Percentiles rank a stretch among this genome's conserved stretches.
These are phyloP conservation scores for Kalmanozyma brasiliensis DNA, from an alignment of 1,284 basidiomycete genomes.

Conservation along the genomic window DNA sequence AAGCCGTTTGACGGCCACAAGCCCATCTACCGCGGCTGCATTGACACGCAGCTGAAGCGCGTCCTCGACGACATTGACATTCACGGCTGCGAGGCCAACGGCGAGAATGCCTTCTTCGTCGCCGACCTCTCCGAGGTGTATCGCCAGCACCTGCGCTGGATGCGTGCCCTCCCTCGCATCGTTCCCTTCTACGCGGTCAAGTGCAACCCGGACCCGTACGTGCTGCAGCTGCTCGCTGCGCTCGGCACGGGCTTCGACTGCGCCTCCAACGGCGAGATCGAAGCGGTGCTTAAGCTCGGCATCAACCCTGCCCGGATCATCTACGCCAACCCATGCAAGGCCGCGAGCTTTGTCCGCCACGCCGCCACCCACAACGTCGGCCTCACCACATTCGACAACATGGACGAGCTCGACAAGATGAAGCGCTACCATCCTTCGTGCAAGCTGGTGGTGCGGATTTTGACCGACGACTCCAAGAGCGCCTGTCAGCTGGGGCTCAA, in stretches of 20 bases:
- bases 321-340: constrained; percentile 99
- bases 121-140: constrained; percentile 91
- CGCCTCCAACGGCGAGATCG: constrained; percentile 95
- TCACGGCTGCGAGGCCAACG: constrained; percentile 72
- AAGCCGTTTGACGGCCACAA: constrained; percentile 49
- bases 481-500: constrained; percentile 93
- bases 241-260: constrained; percentile 96
- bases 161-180: constrained; percentile 77
- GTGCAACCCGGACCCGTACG: constrained; percentile 96
- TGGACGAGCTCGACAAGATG: constrained; percentile 96
- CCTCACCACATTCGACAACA: constrained; percentile 98
- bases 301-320: constrained; percentile 77
- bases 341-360: constrained; percentile 87
- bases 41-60: constrained; percentile 54
- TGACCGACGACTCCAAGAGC: constrained; percentile 95
- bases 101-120: constrained; percentile 95
- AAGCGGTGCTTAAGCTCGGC: constrained; percentile 80
- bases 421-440: constrained; percentile 83
- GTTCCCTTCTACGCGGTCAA: constrained; percentile 92
- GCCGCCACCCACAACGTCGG: constrained; percentile 83
- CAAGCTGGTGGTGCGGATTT: constrained; percentile 89
- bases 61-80: constrained; percentile 65
- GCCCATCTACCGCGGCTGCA: constrained; percentile 56
- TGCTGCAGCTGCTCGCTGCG: constrained; percentile 87
- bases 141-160: constrained; percentile 87